Base-by-base conservation (phyloP, 2,329 filamentous ascomycete species). In the Sporothrix mexicana region DNA sequence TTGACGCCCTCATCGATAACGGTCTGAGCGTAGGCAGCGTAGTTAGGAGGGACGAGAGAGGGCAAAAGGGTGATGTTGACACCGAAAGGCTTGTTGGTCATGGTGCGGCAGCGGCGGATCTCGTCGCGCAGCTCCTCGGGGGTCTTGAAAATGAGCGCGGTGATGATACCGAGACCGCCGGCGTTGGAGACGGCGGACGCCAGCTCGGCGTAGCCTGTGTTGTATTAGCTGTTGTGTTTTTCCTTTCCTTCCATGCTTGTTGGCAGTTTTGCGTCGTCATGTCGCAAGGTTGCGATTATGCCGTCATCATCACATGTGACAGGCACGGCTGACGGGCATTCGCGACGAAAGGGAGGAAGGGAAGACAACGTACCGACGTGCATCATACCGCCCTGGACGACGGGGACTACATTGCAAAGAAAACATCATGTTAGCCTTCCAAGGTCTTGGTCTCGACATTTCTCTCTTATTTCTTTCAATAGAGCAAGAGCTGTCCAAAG, bases 51-150 rank as follows among this genome's bases (percentile, higher is more conserved):
- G 10, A 94, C 91, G 78, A 98, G 88, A 72, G 95, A 88, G 41
- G 96, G 96, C 62, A 98, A 91, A 75, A 98, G 91, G 9, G 96
- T 99, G 77, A 98, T 89, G 84, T 99, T 99, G 78, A 98, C 95
- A 79, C 88, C 96, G 82, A 99, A 98, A 20, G 93, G 93, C 76
- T 90, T 87, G 75, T 86, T 85, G 73, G 93, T 96, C 85, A 98
- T 90, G 76, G 86, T 89, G 77, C 91, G 92, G 86, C 93, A 97
- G 84, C 89, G 91, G 76, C 89, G 91, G 83, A 99, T 99, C 85
- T 99, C 96, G 80, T 93, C 92, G 82, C 95, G 94, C 72, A 99
- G 91, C 80, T 93, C 94, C 82, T 94, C 93, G 66, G 96, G 95
- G 17, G 93, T 92, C 47, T 96, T 93, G 88, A 97, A 97, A 71